Evolutionary conservation across 192 early-diverging fungal species (phyloP).

Genomic region (Linderina pennispora): DNA sequence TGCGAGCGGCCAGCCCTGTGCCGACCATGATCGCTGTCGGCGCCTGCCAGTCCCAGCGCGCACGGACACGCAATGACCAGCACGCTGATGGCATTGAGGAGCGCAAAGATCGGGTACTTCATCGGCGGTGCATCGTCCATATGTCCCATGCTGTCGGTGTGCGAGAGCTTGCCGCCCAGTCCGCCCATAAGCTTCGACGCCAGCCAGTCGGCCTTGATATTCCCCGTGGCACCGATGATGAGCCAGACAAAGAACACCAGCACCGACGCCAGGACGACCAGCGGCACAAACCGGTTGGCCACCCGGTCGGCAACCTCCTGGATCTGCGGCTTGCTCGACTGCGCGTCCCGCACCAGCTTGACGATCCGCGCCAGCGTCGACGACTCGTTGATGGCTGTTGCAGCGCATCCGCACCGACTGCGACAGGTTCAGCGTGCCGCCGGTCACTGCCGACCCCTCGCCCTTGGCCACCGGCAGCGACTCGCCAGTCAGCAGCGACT

Average conservation of each 20-base stretch:
- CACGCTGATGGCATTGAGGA: constrained; percentile 70
- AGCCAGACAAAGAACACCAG: constrained; percentile 80
- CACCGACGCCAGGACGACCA: constrained; percentile 66
- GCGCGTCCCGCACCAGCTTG: constrained; percentile 86
- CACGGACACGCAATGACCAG: constrained; percentile 97
- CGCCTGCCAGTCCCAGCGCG: constrained; percentile 87
- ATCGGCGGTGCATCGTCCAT: constrained; percentile 27
- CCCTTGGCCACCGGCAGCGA: constrained; percentile 69
- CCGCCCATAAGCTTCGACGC: constrained; percentile 43
- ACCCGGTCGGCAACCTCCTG: constrained; percentile 86
- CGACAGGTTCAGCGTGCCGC: constrained; percentile 87
- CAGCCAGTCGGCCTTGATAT: constrained; percentile 23
- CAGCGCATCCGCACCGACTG: constrained; percentile 76
- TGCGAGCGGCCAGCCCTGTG: constrained; percentile 88
- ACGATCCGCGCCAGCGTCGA: constrained; percentile 89
- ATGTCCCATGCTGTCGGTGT: background rate
- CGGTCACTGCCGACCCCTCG: constrained; percentile 65
- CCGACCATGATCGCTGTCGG: constrained; percentile 99
- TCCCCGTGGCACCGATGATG: constrained; percentile 26
- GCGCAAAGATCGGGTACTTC: constrained; percentile 52
- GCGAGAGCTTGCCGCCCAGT: constrained; percentile 7
- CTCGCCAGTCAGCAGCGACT: constrained; percentile 93
- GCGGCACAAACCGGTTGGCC: constrained; percentile 92
- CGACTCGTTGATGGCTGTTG: constrained; percentile 78
- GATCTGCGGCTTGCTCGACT: constrained; percentile 88